Percentiles rank a stretch among this genome's conserved stretches.
Conservation (phyloP, 2,329 filamentous ascomycete genomes). For the Penicillium concentricum region DNA sequence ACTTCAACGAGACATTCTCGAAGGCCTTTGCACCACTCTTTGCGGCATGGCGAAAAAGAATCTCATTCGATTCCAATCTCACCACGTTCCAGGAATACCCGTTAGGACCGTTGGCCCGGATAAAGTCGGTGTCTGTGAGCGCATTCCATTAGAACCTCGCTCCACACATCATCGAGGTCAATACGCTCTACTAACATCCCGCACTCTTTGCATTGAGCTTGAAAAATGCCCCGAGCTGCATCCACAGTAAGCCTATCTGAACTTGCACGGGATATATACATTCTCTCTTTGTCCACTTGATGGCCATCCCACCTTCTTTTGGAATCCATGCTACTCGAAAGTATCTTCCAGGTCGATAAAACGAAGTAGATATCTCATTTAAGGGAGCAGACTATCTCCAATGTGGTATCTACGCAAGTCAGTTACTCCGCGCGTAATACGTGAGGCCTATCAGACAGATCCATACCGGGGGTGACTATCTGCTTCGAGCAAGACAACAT, state of each 20-base stretch:
- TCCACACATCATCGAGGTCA: background rate
- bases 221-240: constrained; percentile 43
- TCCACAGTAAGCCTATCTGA: constrained; percentile 1
- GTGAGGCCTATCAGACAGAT: background rate
- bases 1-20: constrained; percentile 40
- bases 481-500: constrained; percentile 47
- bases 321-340: constrained; percentile 45
- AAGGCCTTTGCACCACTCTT: constrained; percentile 43
- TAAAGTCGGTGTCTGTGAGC: constrained; percentile 44
- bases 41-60: constrained; percentile 47
- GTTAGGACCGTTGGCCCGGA: constrained; percentile 33
- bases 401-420: constrained; percentile 35
- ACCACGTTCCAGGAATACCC: constrained; percentile 47
- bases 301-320: constrained; percentile 34
- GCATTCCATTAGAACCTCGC: background rate
- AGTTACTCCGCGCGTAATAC: background rate
- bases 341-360: constrained; percentile 47
- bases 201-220: constrained; percentile 41
- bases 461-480: constrained; percentile 44
- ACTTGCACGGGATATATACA: background rate
- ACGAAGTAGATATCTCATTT: constrained; percentile 44
- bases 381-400: constrained; percentile 39
- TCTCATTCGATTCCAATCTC: constrained; percentile 48
- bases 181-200: constrained; percentile 5
- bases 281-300: background rate